Base-by-base conservation (phyloP, 768 basidiomycete species). In the Panellus pusillus region DNA sequence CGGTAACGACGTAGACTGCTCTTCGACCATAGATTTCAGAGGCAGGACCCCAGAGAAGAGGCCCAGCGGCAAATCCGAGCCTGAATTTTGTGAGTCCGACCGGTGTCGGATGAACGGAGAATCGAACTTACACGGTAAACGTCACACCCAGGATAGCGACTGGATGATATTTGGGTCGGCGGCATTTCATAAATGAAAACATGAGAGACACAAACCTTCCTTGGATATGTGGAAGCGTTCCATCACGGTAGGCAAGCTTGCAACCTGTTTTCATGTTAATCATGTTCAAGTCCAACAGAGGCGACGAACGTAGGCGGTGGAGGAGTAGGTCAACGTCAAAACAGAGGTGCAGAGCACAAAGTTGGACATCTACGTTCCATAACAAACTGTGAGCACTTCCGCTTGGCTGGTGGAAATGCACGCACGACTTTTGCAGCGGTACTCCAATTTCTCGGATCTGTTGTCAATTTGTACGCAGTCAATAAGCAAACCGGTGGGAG, bases 21-120 rank as follows among this genome's bases (percentile, higher is more conserved):
- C 37, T 54, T 12, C 65, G 52, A 5, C 65, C 65, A 29, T 63
- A 66, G 6, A 66, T 27, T 49, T 66, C 64, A 20, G 60, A 62
- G 4, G 63, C 54, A 11, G 66, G 66, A 6, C 64, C 64, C 31
- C 63, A 60, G 2, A 67, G 36, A 4, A 62, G 37, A 4, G 61
- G 61, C 1, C 59, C 59, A 1, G 59, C 59, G 11, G 55, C 59
- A 32, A 61, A 61, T 11, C 59, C 59, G 7, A 61, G 41, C 1
- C 58, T 60, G 24, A 7, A 39, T 14, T 27, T 2, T 37, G 32
- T 1, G 42, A n/a, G 18, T 28, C 20, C 35, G 40, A 41, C 27
- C 15, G n/a, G 13, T 35, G 6, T 9, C 28, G 14, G 20, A 9
- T 14, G n/a, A 17, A 47, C 12, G 29, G 32, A 27, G 19, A 9